Evolutionary conservation across 495 filamentous ascomycete genomes (phyloP).

Genomic region (Xylaria nigripes): DNA sequence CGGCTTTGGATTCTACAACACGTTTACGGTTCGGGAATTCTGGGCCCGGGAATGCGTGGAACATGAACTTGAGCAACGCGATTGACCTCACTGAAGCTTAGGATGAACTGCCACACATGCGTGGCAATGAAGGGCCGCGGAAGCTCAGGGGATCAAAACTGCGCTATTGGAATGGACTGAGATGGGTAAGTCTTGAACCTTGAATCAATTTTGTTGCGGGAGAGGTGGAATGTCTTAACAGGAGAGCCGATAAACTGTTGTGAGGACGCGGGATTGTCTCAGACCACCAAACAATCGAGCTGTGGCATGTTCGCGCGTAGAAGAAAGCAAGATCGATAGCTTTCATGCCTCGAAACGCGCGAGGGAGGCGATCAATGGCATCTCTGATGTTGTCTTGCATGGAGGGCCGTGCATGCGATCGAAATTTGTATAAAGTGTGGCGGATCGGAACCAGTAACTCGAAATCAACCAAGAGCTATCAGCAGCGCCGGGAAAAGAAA

Average conservation of each 20-base stretch:
- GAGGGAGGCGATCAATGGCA: not conserved
- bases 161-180: not conserved
- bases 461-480: not conserved
- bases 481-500: not conserved
- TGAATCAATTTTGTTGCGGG: not conserved
- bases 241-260: not conserved
- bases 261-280: not conserved
- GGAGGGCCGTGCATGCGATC: not conserved
- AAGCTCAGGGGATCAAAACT: not conserved
- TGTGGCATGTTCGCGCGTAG: not conserved
- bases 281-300: not conserved
- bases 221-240: not conserved
- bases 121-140: not conserved
- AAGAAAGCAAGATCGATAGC: not conserved
- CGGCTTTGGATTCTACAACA: not conserved
- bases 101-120: not conserved
- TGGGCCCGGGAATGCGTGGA: not conserved
- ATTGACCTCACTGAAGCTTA: not conserved
- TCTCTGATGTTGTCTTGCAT: not conserved
- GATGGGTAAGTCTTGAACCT: not conserved
- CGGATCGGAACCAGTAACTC: not conserved
- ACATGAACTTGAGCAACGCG: not conserved
- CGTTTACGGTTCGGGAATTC: not conserved
- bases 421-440: slow-evolving; percentile 4
- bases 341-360: not conserved